Conservation (phyloP, 2,329 filamentous ascomycete species). For the Podosphaera fusca region DNA sequence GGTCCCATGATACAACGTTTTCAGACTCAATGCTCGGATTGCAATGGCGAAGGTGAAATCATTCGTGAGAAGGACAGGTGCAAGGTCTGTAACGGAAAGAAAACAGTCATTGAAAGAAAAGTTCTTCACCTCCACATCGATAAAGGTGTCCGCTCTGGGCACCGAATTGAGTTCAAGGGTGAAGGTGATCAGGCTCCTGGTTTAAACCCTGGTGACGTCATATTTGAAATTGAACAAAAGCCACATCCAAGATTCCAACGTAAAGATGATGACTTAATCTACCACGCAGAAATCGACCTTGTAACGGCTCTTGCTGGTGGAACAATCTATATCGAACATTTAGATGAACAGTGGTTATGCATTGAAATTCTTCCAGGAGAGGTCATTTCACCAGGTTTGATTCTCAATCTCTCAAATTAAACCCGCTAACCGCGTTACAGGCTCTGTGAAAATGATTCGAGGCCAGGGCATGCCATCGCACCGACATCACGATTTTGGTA, state of each 20-base stretch:
- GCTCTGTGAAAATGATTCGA: constrained; percentile 76
- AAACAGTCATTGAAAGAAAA: constrained; percentile 92
- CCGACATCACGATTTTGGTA: constrained; percentile 85
- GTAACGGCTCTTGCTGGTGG: constrained; percentile 86
- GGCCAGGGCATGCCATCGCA: constrained; percentile 95
- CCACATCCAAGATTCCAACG: constrained; percentile 88
- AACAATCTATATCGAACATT: constrained; percentile 77
- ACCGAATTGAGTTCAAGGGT: constrained; percentile 90
- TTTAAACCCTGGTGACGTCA: constrained; percentile 80
- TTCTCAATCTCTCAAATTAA: constrained; percentile 8
- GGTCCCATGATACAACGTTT: constrained; percentile 99
- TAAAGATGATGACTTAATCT: constrained; percentile 89
- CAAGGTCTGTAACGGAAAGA: constrained; percentile 92
- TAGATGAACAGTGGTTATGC: constrained; percentile 90
- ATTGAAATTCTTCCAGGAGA: constrained; percentile 86
- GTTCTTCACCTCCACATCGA: constrained; percentile 96
- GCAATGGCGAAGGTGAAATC: constrained; percentile 88
- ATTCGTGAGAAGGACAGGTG: constrained; percentile 95
- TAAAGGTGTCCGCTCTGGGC: constrained; percentile 74
- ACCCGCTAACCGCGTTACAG: constrained; percentile 23
- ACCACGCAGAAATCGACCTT: constrained; percentile 85
- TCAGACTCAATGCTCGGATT: constrained; percentile 97
- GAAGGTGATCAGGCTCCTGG: constrained; percentile 93
- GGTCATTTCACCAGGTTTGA: constrained; percentile 73
- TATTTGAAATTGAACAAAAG: constrained; percentile 99